Evolutionary conservation across 2,329 filamentous ascomycete genomes (phyloP), one percentile per base, ranked within the genome.

Genomic region (Pseudocercospora fijiensis): DNA sequence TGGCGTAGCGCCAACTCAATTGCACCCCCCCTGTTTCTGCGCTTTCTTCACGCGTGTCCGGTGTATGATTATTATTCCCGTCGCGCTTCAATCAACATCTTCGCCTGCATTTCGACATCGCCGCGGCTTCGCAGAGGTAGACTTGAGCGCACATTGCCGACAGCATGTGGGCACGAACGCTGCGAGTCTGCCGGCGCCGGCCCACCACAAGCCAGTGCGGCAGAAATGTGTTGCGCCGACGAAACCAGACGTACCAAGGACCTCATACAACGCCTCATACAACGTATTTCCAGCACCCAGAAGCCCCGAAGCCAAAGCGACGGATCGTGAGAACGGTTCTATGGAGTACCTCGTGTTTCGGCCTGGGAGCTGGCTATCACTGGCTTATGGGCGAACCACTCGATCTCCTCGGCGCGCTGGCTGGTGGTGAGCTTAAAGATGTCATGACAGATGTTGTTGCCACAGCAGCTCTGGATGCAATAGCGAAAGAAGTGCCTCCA

Each of bases 281-380:
- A 22, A 75, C 73, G 6, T 75, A 75, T 59, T 75, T 75, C 52
- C 71, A 74, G 37, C 67, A 65, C 56, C 72, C 66, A 45, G 59
- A 63, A 58, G 67, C 65, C 11, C 67, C 67, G 1, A 67, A 68
- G 45, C 65, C 67, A 47, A 66, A 52, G 26, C 61, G 67, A 33
- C 64, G 67, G 26, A 67, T 69, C 28, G 57, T 70, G 10, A 61
- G 71, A 24, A 62, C 60, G 3, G 41, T 70, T 10, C 37, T 72
- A n/a, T 64, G 69, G 49, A 70, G 68, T 27, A 43, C 65, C 16
- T 65, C 63, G 27, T 68, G 66, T 62, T 66, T 73, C 47, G 63
- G 59, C n/a, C 8, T 65, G 6, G 73, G 71, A 7, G 65, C 65
- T 43, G 57, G 58, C 9, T 69, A 64, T 30, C 53, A 66, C 9